phyloP scores from a whole-genome alignment of 1,139 yeast species.

The Suhomyces bribrorum region DNA sequence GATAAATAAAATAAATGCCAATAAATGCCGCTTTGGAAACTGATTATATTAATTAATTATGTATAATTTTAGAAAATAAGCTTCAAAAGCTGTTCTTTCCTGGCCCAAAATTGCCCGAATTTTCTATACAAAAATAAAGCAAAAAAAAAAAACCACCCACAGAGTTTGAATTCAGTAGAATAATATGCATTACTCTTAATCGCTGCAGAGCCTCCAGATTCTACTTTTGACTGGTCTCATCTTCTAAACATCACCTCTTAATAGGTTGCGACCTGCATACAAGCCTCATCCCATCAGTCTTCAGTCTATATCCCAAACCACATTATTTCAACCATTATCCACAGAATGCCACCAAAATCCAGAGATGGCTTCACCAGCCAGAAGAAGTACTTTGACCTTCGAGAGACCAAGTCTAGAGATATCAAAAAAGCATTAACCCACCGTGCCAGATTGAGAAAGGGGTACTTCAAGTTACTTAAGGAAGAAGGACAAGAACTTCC shows the following conservation, averaged over 20 bases:
- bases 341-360: conserved; percentile 5
- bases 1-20: not conserved
- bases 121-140: no score
- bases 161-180: no score
- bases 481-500: conserved; percentile 62
- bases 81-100: no score
- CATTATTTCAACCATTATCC: not conserved
- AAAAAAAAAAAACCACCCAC: no score
- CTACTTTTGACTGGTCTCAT: no score
- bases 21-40: no score
- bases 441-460: conserved; percentile 79
- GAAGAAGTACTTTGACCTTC: conserved; percentile 34
- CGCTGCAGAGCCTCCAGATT: no score
- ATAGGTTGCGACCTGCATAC: not conserved
- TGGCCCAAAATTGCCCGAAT: no score
- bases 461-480: conserved; percentile 77
- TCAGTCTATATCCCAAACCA: not conserved
- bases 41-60: no score
- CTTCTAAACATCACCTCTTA: no score
- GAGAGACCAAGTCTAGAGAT: conserved; percentile 51
- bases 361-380: conserved; percentile 5
- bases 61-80: no score
- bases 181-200: no score
- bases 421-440: conserved; percentile 77
- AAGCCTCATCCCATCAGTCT: not conserved